A percentile compares a stretch with the other conserved stretches of the same genome.
Conservation (phyloP, 176 grass and related monocot genomes). For the Neostapfia colusana region DNA sequence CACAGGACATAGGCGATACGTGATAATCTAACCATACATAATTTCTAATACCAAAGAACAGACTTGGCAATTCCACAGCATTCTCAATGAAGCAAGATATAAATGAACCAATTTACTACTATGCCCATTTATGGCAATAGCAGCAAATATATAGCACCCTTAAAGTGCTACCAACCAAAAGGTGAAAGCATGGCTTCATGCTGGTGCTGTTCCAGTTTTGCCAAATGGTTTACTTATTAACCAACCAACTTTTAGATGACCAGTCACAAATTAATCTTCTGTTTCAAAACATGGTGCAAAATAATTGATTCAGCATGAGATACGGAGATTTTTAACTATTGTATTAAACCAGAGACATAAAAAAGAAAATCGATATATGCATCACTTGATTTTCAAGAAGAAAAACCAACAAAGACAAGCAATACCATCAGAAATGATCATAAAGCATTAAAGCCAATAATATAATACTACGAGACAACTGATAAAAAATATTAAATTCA, state of each 20-base stretch:
- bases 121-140: neutral
- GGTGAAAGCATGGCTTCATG: neutral
- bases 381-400: conserved; percentile 7
- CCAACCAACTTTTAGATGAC: neutral
- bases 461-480: neutral
- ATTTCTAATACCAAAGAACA: conserved; percentile 5
- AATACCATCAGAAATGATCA: neutral
- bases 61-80: neutral
- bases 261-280: neutral
- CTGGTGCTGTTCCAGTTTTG: neutral
- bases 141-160: neutral
- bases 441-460: conserved; percentile 1
- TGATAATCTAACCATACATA: neutral
- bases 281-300: neutral
- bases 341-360: neutral
- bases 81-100: neutral
- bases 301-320: conserved; percentile 1
- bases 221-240: neutral
- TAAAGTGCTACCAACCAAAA: neutral
- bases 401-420: neutral
- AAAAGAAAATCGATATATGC: neutral
- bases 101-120: conserved; percentile 14
- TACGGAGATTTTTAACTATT: neutral
- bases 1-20: neutral
- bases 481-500: neutral